Conservation (phyloP, 2,329 filamentous ascomycete species). For the Ophiocordyceps camponoti-rufipedis region DNA sequence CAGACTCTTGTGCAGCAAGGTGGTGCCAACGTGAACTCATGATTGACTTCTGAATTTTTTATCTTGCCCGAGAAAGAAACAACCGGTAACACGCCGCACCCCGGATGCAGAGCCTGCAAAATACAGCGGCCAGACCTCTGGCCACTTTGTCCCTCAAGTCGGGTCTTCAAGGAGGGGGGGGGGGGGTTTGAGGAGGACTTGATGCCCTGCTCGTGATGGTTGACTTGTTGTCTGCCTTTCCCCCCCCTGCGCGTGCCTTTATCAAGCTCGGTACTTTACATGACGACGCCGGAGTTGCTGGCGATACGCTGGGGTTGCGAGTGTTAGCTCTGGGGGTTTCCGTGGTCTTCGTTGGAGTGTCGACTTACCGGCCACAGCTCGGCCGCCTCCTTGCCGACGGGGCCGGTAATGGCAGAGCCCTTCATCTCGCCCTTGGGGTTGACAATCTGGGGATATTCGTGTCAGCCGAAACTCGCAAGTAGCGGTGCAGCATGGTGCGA, state of each 20-base stretch:
- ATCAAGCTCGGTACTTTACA: constrained; percentile 46
- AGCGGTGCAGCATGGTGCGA: neutral
- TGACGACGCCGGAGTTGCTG: constrained; percentile 99
- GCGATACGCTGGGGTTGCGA: constrained; percentile 63
- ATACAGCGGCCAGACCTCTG: constrained; percentile 19
- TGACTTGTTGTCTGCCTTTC: neutral
- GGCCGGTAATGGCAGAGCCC: constrained; percentile 97
- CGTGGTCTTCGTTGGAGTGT: neutral
- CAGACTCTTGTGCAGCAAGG: too few species aligned
- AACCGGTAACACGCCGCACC: constrained; percentile 31
- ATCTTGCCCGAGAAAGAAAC: constrained; percentile 26
- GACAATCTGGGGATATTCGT: constrained; percentile 56
- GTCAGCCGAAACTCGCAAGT: neutral
- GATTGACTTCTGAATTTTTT: constrained; percentile 1
- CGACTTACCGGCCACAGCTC: constrained; percentile 90
- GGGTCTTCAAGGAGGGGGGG: too few species aligned
- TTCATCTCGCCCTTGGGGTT: constrained; percentile 99
- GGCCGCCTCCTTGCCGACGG: constrained; percentile 98
- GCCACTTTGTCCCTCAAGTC: constrained; percentile 2
- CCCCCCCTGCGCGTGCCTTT: constrained; percentile 3
- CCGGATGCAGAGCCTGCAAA: constrained; percentile 31
- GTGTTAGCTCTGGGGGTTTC: constrained; percentile 11
- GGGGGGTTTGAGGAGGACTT: neutral
- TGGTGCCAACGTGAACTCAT: neutral
- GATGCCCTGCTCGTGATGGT: neutral